These are phyloP conservation scores for Plasmodium berghei DNA, from an alignment of 169 alveolate genomes.

Conservation along the genomic window DNA sequence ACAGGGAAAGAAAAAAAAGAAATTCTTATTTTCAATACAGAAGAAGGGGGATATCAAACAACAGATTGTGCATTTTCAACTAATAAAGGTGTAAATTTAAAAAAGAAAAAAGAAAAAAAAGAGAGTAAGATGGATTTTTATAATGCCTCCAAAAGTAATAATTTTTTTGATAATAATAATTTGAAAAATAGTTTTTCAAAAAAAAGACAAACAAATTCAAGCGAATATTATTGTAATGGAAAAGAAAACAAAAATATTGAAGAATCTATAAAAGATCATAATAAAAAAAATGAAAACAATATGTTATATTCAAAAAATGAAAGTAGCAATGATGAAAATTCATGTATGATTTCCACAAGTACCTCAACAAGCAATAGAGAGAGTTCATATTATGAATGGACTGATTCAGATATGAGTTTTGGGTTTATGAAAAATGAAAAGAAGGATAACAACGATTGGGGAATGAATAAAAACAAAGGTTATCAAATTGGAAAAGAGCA, in stretches of 20 bases:
- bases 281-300: not conserved
- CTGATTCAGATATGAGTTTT: not conserved
- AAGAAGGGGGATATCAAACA: not conserved
- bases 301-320: not conserved
- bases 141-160: conserved; percentile 3
- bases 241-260: conserved; percentile 4
- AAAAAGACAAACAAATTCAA: not conserved
- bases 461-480: not conserved
- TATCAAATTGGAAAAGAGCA: not conserved
- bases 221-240: not conserved
- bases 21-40: not conserved
- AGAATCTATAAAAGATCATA: not conserved
- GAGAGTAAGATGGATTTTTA: not conserved
- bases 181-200: not conserved
- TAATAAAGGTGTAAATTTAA: not conserved
- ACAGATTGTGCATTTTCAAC: not conserved
- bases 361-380: not conserved
- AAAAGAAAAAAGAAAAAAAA: not conserved
- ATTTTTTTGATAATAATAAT: not conserved
- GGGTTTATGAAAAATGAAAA: not conserved
- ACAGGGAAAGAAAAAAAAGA: not conserved
- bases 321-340: not conserved
- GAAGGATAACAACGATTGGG: not conserved
- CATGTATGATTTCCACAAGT: not conserved
- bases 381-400: not conserved